Percentiles rank a stretch among this genome's conserved stretches.
Evolutionary conservation across 2,329 filamentous ascomycete genomes (phyloP).

Genomic region (Chalaropsis thielavioides): DNA sequence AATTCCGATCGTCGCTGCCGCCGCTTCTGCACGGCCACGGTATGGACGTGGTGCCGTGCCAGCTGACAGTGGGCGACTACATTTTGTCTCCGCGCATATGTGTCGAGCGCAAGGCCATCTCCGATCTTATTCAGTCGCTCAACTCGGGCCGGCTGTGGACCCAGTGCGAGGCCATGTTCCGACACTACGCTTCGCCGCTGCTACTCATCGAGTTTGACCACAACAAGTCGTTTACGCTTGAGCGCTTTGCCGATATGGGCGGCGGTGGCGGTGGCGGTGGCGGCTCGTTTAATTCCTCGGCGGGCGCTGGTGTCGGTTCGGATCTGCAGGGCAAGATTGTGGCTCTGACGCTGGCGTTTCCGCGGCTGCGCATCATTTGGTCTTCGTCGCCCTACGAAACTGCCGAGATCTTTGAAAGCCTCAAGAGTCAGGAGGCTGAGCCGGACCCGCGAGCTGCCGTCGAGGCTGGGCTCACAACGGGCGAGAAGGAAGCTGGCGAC

Average conservation of each 20-base stretch:
- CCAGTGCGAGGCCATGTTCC: conserved; percentile 87
- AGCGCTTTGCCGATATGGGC: conserved; percentile 51
- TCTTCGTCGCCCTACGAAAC: conserved; percentile 87
- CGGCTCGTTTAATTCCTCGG: conserved; percentile 24
- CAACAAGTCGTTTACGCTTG: conserved; percentile 91
- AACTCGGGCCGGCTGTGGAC: conserved; percentile 81
- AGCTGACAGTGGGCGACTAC: conserved; percentile 94
- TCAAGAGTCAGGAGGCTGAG: conserved; percentile 81
- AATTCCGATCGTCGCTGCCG: conserved; percentile 85
- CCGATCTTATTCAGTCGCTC: conserved; percentile 82
- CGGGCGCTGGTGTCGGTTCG: conserved; percentile 43
- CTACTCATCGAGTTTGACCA: conserved; percentile 96
- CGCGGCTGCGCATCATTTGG: conserved; percentile 83
- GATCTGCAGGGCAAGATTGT: conserved; percentile 89
- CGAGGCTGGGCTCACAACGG: conserved; percentile 56
- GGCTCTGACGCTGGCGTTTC: conserved; percentile 82
- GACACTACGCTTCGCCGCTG: conserved; percentile 79
- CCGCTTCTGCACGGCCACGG: conserved; percentile 79
- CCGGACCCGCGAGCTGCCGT: conserved; percentile 83
- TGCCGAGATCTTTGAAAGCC: conserved; percentile 85
- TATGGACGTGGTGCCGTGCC: conserved; percentile 82
- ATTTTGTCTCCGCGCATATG: conserved; percentile 82
- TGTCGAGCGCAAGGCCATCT: conserved; percentile 85
- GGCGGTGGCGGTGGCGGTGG: neutral
- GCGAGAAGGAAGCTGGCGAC: conserved; percentile 25